A percentile compares a stretch with the other conserved stretches of the same genome.
Evolutionary conservation across 257 asterid genomes (phyloP).

Genomic region (Forsythia viridissima): DNA sequence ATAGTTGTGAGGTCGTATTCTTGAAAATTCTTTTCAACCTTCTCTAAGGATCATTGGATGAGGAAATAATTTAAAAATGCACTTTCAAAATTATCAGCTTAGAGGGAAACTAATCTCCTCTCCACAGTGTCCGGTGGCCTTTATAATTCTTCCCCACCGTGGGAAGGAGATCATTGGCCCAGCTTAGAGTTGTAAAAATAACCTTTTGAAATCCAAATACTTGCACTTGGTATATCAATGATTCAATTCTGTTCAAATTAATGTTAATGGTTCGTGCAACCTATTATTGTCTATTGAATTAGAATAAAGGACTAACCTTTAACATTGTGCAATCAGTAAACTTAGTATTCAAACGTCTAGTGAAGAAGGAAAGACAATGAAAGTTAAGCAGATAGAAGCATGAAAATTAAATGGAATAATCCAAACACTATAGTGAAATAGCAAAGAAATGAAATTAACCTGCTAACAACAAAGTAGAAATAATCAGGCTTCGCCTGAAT

Average conservation of each 20-base stretch:
- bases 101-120: too few relatives aligned
- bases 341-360: neutral
- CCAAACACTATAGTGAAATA: neutral
- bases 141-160: too few relatives aligned
- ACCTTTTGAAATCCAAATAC: neutral
- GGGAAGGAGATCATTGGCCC: too few relatives aligned
- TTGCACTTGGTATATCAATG: neutral
- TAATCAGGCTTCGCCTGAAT: slow-evolving; percentile 93
- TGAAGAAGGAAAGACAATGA: neutral
- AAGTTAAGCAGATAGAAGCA: neutral
- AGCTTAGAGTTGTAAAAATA: too few relatives aligned
- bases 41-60: too few relatives aligned
- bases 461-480: slow-evolving; percentile 86
- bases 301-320: neutral
- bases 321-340: neutral
- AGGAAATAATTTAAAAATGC: too few relatives aligned
- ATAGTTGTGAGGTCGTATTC: too few relatives aligned
- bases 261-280: neutral
- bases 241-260: neutral
- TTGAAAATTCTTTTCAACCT: too few relatives aligned
- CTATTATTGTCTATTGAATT: neutral
- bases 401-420: neutral
- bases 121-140: too few relatives aligned
- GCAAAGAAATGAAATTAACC: slow-evolving; percentile 34
- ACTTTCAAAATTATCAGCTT: too few relatives aligned